phyloP scores from a whole-genome alignment of 202 grass and related monocot species.

The Schoenoplectus triqueter region DNA sequence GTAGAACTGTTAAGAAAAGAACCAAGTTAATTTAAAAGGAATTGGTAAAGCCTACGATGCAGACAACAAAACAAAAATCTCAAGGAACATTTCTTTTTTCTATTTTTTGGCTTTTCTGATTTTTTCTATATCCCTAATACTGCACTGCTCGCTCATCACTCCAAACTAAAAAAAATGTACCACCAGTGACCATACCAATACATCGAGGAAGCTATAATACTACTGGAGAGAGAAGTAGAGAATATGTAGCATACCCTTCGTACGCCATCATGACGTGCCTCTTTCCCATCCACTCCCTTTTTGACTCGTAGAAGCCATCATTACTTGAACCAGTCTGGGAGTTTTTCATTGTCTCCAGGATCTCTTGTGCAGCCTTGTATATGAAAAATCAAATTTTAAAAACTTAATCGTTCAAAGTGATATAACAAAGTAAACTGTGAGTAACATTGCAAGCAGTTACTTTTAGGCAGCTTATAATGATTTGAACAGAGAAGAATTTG shows the following conservation, averaged over 20 bases:
- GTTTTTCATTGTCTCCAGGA: constrained; percentile 68
- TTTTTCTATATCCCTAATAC: background rate
- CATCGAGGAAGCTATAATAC: background rate
- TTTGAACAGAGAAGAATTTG: constrained; percentile 25
- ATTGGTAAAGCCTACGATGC: background rate
- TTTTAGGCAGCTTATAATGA: constrained; percentile 5
- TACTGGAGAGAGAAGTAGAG: constrained; percentile 34
- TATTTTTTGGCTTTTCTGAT: constrained; percentile 15
- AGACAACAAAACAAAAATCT: background rate
- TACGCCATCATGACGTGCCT: constrained; percentile 83
- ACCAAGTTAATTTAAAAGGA: constrained; percentile 24
- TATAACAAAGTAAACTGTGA: background rate
- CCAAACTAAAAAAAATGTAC: background rate
- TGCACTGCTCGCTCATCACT: background rate
- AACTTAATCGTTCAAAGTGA: constrained; percentile 10
- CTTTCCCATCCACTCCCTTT: constrained; percentile 98
- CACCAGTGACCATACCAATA: background rate
- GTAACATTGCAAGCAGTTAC: background rate
- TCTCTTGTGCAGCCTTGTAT: constrained; percentile 61
- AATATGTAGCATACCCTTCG: constrained; percentile 65
- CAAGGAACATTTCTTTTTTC: background rate
- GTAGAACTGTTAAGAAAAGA: constrained; percentile 61
- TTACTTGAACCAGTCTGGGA: constrained; percentile 53
- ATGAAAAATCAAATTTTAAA: constrained; percentile 44
- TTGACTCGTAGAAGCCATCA: constrained; percentile 98